Evolutionary conservation across 1,284 basidiomycete genomes (phyloP).

Genomic region (Ganoderma multipileum): DNA sequence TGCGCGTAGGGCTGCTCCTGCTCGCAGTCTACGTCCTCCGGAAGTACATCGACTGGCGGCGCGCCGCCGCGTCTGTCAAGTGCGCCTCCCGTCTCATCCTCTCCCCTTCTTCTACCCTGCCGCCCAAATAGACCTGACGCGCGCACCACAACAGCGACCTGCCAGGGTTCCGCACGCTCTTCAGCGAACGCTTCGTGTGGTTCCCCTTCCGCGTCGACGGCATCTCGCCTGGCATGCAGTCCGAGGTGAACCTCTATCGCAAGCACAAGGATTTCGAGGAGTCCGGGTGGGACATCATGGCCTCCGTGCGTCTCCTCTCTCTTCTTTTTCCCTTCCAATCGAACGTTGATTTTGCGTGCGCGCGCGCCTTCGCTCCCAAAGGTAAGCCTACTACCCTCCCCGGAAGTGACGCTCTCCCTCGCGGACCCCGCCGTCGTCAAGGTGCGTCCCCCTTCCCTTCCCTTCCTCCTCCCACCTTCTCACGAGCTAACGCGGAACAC

Average conservation of each 20-base stretch:
- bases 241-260: slow-evolving; percentile 28
- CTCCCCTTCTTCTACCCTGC: not conserved
- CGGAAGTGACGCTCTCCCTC: slow-evolving; percentile 31
- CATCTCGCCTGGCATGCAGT: slow-evolving; percentile 32
- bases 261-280: slow-evolving; percentile 35
- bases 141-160: slow-evolving; percentile 25
- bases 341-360: not conserved
- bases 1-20: slow-evolving; percentile 22
- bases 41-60: slow-evolving; percentile 31
- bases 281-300: slow-evolving; percentile 36
- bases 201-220: slow-evolving; percentile 32
- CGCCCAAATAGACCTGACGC: too few species aligned
- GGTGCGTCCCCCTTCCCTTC: slow-evolving; percentile 19
- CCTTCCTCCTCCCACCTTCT: not conserved
- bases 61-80: slow-evolving; percentile 32
- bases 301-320: slow-evolving; percentile 30
- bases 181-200: slow-evolving; percentile 34
- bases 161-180: slow-evolving; percentile 34
- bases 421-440: slow-evolving; percentile 36
- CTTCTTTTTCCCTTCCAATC: not conserved
- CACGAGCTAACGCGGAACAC: not conserved
- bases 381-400: slow-evolving; percentile 25
- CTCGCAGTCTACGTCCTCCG: slow-evolving; percentile 28
- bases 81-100: slow-evolving; percentile 16
- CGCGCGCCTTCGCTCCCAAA: not conserved